Evolutionary conservation across 495 filamentous ascomycete genomes (phyloP).

Genomic region (Glutinoglossum americanum): DNA sequence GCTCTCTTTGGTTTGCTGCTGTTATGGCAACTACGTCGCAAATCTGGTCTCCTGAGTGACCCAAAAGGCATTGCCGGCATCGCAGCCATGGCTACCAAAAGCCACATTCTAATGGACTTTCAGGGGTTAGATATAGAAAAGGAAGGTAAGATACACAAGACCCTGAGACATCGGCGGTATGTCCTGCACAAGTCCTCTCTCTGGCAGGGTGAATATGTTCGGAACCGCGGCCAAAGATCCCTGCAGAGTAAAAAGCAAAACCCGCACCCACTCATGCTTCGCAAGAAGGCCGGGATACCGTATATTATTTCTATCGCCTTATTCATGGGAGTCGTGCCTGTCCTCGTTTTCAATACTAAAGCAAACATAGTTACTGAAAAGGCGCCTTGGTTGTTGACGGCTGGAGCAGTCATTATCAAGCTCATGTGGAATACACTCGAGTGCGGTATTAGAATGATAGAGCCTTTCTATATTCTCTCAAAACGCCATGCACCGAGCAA

Average conservation of each 20-base stretch:
- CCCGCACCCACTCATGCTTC: conserved; percentile 49
- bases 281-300: conserved; percentile 31
- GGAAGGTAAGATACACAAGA: conserved; percentile 41
- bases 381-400: conserved; percentile 41
- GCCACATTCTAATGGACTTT: conserved; percentile 55
- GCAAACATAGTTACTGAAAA: conserved; percentile 32
- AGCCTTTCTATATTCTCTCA: conserved; percentile 50
- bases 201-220: conserved; percentile 29
- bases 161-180: conserved; percentile 40
- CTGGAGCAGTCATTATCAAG: conserved; percentile 40
- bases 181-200: conserved; percentile 46
- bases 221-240: conserved; percentile 14
- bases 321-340: conserved; percentile 27
- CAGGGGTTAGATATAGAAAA: conserved; percentile 44
- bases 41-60: conserved; percentile 42
- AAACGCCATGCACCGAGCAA: conserved; percentile 36
- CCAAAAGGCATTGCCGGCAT: conserved; percentile 55
- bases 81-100: conserved; percentile 48
- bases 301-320: conserved; percentile 33
- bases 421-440: conserved; percentile 48
- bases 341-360: conserved; percentile 30
- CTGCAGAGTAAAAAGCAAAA: conserved; percentile 20
- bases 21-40: conserved; percentile 35
- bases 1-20: conserved; percentile 29
- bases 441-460: conserved; percentile 47